Conservation (phyloP, 2,329 filamentous ascomycete genomes). For the Nectriaceae sp. region DNA sequence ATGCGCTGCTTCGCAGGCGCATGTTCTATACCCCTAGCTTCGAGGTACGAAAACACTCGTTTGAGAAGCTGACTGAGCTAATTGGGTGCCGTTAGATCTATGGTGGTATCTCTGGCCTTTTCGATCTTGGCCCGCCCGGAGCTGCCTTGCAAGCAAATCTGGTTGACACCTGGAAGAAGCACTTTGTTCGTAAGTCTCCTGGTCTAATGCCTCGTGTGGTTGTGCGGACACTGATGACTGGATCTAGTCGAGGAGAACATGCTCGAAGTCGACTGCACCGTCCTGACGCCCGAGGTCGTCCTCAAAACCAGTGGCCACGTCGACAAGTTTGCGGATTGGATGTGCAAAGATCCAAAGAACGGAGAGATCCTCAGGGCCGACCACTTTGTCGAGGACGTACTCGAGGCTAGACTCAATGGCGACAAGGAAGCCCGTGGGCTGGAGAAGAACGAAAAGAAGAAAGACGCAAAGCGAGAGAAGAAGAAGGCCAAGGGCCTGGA, state of each 20-base stretch:
- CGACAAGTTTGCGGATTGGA: conserved; percentile 97
- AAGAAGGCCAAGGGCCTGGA: conserved; percentile 83
- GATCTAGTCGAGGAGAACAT: conserved; percentile 95
- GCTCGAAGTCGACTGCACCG: conserved; percentile 93
- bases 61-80: too few relatives aligned
- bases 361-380: conserved; percentile 96
- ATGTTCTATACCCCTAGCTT: conserved; percentile 95
- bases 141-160: conserved; percentile 86
- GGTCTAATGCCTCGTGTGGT: too few relatives aligned
- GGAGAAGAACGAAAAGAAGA: conserved; percentile 76
- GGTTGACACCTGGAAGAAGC: conserved; percentile 86
- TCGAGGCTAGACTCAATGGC: conserved; percentile 83
- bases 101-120: conserved; percentile 83
- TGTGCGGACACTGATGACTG: too few relatives aligned
- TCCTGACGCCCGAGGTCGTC: conserved; percentile 89
- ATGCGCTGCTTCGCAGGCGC: conserved; percentile 83
- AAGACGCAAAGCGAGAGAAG: conserved; percentile 74
- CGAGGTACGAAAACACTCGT: too few relatives aligned
- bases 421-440: conserved; percentile 91
- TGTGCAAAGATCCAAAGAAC: conserved; percentile 98
- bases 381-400: conserved; percentile 92
- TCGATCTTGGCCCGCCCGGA: conserved; percentile 90
- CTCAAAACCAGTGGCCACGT: conserved; percentile 96
- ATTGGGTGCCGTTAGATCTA: too few relatives aligned
- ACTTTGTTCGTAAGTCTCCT: too few relatives aligned